Evolutionary conservation across 345 rosid genomes (phyloP), one percentile per base, ranked within the genome.

Genomic region (Sonneratia caseolaris): DNA sequence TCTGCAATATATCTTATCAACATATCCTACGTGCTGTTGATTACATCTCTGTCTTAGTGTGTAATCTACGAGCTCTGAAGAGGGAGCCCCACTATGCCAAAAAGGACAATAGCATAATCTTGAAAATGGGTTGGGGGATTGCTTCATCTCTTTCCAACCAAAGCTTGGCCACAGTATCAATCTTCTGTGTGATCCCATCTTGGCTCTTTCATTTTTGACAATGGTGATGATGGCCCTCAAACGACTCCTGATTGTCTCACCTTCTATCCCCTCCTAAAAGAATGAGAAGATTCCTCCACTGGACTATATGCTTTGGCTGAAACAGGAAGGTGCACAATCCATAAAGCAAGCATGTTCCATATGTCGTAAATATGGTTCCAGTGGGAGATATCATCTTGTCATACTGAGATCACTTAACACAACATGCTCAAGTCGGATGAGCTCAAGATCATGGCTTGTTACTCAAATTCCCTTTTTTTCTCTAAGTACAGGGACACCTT

Each of bases 211-310:
- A 11, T 38, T 35, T 13, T 45, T 22, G 35, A 47, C n/a, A 57
- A n/a, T 68, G 65, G 66, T 65, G 70, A 67, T 55, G 69, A 66
- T 66, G 43, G 37, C 71, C 43, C 43, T 37, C 18, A 62, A 55
- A 27, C 27, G 51, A 56, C 40, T 51, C 53, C 64, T 53, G 62
- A 49, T 56, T 73, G 32, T 73, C 67, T 68, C 19, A 37, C 68
- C 71, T 73, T 59, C 71, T 53, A 73, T 73, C 68, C 71, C 38
- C 62, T 73, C 24, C 12, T 66, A 70, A 73, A 73, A 66, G 70
- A 66, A 53, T 37, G 27, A 66, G 47, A 37, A 51, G 19, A 40
- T 40, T 40, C 43, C 43, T 40, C 38, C 40, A 38, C 21, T 19
- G 45, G 56, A 14, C 35, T 49, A 40, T 8, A 40, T 40, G 43